Base-by-base conservation (phyloP, 2,329 filamentous ascomycete species). In the Hypoxylon sp. region DNA sequence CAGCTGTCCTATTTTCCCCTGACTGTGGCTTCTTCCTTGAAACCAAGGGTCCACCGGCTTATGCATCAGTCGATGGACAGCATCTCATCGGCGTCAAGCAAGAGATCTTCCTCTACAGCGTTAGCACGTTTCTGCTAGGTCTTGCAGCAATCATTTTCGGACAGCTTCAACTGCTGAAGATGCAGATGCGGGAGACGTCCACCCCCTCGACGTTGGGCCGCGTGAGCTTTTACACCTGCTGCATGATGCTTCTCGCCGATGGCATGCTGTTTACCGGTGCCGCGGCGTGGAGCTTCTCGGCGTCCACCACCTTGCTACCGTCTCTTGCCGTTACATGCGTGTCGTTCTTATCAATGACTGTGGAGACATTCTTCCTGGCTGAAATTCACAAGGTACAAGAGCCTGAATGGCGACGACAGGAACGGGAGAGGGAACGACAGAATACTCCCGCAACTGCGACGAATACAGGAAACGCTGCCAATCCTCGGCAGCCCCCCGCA, bases 21-120 rank as follows among this genome's bases (percentile, higher is more conserved):
- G 87, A 89, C 69, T 90, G 87, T 66, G 83, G 80, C 3, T 88
- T 85, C 72, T 87, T 88, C 58, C 75, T 90, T 27, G 84, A 88
- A 67, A 83, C 83, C 11, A 86, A 85, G 66, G 87, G 87, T 0
- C 84, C 86, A 1, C 86, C 86, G 0, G 74, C 77, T 11, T 86
- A 79, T 57, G 68, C 82, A 0, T 75, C 79, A 0, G 72, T 72
- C 4, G 81, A 85, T 26, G 81, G 80, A 1, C 74, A 80, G 7
- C 86, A 89, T 67, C 75, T 89, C 3, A 69, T 78, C 1, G 86
- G 86, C 7, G 77, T 83, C 66, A 89, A 88, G 68, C 79, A 83
- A 43, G 86, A 88, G 70, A 75, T 84, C 10, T 83, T 83, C 60
- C 73, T 86, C 20, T 76, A 81, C 62, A 78, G 80, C 49, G 79